Base-by-base conservation (phyloP, 1,284 basidiomycete species). In the Mixia osmundae region DNA sequence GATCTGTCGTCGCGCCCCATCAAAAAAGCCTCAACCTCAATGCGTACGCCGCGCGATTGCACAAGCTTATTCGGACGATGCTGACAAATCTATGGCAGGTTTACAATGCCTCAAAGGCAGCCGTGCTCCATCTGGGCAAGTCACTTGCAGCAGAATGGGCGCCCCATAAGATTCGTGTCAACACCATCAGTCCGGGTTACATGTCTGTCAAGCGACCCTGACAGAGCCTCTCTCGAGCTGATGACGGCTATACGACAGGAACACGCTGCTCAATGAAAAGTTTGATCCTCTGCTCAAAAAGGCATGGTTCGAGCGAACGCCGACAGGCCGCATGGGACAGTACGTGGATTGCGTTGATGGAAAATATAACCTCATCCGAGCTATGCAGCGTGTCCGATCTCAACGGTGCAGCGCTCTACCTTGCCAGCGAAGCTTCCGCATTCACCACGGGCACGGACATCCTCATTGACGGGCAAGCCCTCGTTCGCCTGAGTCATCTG, bases 61-160 rank as follows among this genome's bases (percentile, higher is more conserved):
- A n/a, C n/a, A n/a, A n/a, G n/a, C n/a, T n/a, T n/a, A n/a, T n/a
- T 36, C 8, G 18, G n/a, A 15, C 4, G 4, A 24, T 12, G 10
- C 9, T 24, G 14, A 6, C 16, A 5, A 20, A n/a, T 31, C 15
- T 11, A 16, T 10, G 5, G n/a, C 49, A 54, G 39, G 50, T 48
- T 2, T 54, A 54, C 45, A 55, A 54, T 25, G 46, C 48, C 10
- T 47, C 47, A 42, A 42, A 44, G 29, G 36, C 53, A 4, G 53
- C 49, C 7, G 53, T 55, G 27, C 45, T 42, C 36, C 53, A 54
- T 21, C 43, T 55, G 4, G 51, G 50, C 21, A 46, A 45, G 33
- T 50, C 46, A 15, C 45, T 55, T 35, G 53, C 53, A 3, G 50
- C 51, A 8, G 53, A 55, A 36, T 55, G 54, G 54, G 40, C 44